These are phyloP conservation scores for Tulasnella sp. DNA, from an alignment of 768 basidiomycete genomes.

Conservation along the genomic window DNA sequence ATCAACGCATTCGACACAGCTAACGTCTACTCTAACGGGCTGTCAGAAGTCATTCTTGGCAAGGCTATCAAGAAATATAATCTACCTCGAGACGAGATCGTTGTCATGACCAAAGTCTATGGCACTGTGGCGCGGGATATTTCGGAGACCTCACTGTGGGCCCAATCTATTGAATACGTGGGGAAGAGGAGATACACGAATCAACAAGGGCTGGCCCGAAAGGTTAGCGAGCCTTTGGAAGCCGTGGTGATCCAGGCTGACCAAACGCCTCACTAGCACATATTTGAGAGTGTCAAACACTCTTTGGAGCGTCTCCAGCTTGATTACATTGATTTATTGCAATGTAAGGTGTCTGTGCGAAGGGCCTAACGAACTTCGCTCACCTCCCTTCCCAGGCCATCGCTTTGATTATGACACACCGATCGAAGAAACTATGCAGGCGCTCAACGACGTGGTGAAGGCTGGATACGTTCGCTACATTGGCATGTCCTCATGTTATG, in stretches of 20 bases:
- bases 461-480: slow-evolving; percentile 50
- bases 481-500: slow-evolving; percentile 25
- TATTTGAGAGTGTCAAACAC: slow-evolving; percentile 47
- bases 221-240: background rate
- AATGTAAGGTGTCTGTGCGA: slow-evolving; percentile 39
- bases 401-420: slow-evolving; percentile 49
- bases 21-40: background rate
- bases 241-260: background rate
- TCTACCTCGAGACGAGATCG: slow-evolving; percentile 54
- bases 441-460: slow-evolving; percentile 46
- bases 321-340: slow-evolving; percentile 48
- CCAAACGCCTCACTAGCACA: slow-evolving; percentile 40
- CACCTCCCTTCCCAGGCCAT: slow-evolving; percentile 32
- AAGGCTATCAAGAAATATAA: slow-evolving; percentile 60
- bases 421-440: slow-evolving; percentile 37
- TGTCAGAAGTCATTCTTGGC: slow-evolving; percentile 62
- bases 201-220: slow-evolving; percentile 23
- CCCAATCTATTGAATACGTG: background rate
- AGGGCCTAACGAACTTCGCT: slow-evolving; percentile 4
- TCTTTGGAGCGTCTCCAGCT: slow-evolving; percentile 44
- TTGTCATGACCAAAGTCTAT: slow-evolving; percentile 68
- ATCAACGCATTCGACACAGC: slow-evolving; percentile 18
- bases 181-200: slow-evolving; percentile 26
- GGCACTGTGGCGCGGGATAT: background rate
- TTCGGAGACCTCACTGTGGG: background rate